phyloP scores from a whole-genome alignment of 148 eudicot genomes.

The Cornus controversa region DNA sequence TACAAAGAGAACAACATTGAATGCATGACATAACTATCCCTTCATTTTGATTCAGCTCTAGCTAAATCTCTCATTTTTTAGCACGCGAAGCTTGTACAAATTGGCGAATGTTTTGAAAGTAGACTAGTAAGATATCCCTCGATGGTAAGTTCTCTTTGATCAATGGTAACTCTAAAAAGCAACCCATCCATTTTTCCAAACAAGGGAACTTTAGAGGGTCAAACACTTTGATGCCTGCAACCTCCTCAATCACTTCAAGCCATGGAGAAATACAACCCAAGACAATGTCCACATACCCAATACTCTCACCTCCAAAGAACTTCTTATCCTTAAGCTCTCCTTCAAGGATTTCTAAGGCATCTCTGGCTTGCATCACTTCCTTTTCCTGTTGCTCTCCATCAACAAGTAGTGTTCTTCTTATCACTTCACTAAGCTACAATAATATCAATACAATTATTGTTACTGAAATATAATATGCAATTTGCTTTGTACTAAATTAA shows the following conservation, averaged over 20 bases:
- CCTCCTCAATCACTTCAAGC: neutral
- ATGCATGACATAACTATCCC: too few relatives aligned
- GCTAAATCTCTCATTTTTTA: neutral
- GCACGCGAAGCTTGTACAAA: neutral
- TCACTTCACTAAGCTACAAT: neutral
- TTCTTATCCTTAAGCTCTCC: conserved; percentile 6
- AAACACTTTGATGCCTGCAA: neutral
- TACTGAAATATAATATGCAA: too few relatives aligned
- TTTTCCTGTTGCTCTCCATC: neutral
- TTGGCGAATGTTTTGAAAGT: neutral
- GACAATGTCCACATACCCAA: neutral
- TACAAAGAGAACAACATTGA: too few relatives aligned
- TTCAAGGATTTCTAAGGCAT: neutral
- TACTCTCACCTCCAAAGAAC: neutral
- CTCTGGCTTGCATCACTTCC: neutral
- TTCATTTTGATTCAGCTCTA: too few relatives aligned
- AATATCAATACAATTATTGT: neutral
- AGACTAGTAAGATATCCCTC: neutral
- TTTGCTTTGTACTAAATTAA: too few relatives aligned
- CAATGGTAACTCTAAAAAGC: neutral
- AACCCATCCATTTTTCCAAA: neutral
- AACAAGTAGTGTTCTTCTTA: neutral
- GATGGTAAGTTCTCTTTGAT: neutral
- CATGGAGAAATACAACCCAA: neutral
- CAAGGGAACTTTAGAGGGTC: neutral